Evolutionary conservation across 192 early-diverging fungal species (phyloP).

Genomic region (Pilobolus umbonatus): DNA sequence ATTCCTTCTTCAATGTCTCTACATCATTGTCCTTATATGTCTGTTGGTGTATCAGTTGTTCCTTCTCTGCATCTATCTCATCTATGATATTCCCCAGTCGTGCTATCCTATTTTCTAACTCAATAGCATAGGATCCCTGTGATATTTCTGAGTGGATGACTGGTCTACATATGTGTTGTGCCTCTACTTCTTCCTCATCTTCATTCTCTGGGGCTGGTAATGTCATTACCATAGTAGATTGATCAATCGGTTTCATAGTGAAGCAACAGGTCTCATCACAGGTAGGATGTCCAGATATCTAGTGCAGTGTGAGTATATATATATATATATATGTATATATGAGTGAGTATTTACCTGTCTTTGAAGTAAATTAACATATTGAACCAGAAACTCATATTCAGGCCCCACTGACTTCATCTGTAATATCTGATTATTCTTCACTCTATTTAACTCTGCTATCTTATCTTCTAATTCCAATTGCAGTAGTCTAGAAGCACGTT

Average conservation of each 20-base stretch:
- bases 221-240: constrained; percentile 34
- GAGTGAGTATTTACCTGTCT: constrained; percentile 32
- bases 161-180: constrained; percentile 39
- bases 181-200: constrained; percentile 25
- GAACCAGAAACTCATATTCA: constrained; percentile 40
- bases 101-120: constrained; percentile 28
- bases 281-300: constrained; percentile 29
- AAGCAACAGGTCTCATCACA: constrained; percentile 37
- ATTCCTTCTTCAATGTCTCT: constrained; percentile 35
- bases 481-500: constrained; percentile 28
- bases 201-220: constrained; percentile 27
- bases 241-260: constrained; percentile 29
- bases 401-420: constrained; percentile 34
- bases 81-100: constrained; percentile 29
- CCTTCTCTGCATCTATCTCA: constrained; percentile 32
- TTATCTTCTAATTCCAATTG: constrained; percentile 34
- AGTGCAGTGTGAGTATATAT: neutral
- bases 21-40: constrained; percentile 30
- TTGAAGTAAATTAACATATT: constrained; percentile 38
- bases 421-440: constrained; percentile 24
- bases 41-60: constrained; percentile 18
- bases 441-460: constrained; percentile 13
- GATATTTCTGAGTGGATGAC: constrained; percentile 34
- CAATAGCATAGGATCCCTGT: constrained; percentile 30
- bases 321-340: neutral